Conservation (phyloP, 345 rosid species). For the Populus ilicifolia region DNA sequence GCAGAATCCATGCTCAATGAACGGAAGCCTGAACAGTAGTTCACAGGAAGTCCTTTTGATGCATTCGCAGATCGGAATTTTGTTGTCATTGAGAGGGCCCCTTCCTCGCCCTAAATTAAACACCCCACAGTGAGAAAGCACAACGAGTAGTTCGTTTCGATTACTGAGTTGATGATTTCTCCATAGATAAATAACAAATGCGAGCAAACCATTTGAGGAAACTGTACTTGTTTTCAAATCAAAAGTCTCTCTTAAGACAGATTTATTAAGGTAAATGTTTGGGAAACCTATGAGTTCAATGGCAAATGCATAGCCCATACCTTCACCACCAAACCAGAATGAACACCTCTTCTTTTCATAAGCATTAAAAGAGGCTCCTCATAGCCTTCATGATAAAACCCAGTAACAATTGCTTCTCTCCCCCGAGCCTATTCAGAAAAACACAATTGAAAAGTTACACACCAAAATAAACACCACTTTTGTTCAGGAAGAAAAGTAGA, state of each 20-base stretch:
- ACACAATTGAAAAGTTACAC: not conserved
- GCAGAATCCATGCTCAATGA: conserved; percentile 57
- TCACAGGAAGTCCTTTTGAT: conserved; percentile 87
- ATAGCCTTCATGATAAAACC: conserved; percentile 93
- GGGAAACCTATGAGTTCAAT: conserved; percentile 4
- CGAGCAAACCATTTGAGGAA: not conserved
- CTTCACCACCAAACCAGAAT: conserved; percentile 93
- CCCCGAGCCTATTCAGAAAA: conserved; percentile 66
- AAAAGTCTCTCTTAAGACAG: not conserved
- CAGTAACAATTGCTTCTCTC: conserved; percentile 81
- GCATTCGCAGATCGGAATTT: conserved; percentile 57
- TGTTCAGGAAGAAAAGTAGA: no score
- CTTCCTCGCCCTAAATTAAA: conserved; percentile 82
- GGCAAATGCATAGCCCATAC: conserved; percentile 37
- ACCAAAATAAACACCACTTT: not conserved
- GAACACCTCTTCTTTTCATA: conserved; percentile 95
- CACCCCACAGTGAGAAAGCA: conserved; percentile 13
- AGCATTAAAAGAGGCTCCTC: conserved; percentile 95
- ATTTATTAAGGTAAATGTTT: not conserved
- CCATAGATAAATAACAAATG: not conserved
- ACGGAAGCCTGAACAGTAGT: conserved; percentile 93
- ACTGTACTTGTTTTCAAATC: not conserved
- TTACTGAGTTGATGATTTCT: not conserved
- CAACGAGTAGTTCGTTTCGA: not conserved
- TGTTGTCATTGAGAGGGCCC: conserved; percentile 95